These are phyloP conservation scores for Stentor roeselii DNA, from an alignment of 73 alveolate genomes.

Conservation along the genomic window DNA sequence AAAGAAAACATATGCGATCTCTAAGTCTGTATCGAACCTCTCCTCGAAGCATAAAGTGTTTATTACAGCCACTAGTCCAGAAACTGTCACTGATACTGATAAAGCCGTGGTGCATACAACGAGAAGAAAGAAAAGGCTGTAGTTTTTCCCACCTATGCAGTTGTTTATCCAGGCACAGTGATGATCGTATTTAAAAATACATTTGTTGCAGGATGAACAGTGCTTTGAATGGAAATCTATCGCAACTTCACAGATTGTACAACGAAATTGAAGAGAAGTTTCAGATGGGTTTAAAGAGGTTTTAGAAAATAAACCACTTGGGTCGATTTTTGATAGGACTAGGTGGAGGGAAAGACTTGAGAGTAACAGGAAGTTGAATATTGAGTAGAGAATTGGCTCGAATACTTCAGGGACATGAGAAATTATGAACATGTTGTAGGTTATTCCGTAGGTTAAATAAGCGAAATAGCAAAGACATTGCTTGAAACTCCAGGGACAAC, in stretches of 20 bases:
- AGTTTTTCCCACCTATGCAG: constrained; percentile 61
- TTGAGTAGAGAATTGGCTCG: background rate
- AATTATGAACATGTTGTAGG: background rate
- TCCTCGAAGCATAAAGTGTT: background rate
- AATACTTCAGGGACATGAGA: background rate
- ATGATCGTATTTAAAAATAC: constrained; percentile 63
- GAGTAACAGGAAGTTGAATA: background rate
- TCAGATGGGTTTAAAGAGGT: background rate
- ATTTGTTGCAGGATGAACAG: constrained; percentile 57
- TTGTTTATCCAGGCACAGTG: constrained; percentile 72
- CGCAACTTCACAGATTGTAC: constrained; percentile 69
- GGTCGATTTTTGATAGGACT: background rate
- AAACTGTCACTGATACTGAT: background rate
- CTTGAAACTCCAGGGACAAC: constrained; percentile 3
- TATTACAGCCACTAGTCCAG: background rate
- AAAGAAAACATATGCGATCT: background rate
- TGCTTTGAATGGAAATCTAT: constrained; percentile 51
- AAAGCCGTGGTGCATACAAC: background rate
- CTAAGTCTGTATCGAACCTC: background rate
- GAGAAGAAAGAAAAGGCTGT: background rate
- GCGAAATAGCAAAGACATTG: background rate
- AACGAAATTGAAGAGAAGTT: constrained; percentile 10
- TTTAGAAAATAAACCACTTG: background rate
- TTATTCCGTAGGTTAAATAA: background rate
- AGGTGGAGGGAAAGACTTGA: background rate